Evolutionary conservation across 2,329 filamentous ascomycete genomes (phyloP).

Genomic region (Ramichloridium luteum): DNA sequence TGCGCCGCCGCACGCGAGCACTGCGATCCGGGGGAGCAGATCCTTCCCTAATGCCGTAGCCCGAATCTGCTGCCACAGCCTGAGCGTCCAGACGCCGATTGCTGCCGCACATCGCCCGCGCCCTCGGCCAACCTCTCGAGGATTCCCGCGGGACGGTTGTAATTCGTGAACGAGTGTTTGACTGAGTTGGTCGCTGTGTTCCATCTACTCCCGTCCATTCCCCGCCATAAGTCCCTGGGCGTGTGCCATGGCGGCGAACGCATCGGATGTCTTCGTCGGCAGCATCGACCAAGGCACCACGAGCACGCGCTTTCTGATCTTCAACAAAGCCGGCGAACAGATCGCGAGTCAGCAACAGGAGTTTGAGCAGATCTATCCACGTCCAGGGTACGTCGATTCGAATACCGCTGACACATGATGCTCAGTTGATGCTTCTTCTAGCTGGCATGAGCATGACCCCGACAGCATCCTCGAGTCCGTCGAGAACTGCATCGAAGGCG

Average conservation of each 20-base stretch:
- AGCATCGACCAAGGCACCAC: slow-evolving; percentile 89
- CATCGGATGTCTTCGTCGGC: slow-evolving; percentile 56
- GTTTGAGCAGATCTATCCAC: slow-evolving; percentile 71
- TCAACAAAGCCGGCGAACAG: slow-evolving; percentile 65
- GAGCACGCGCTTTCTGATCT: slow-evolving; percentile 80
- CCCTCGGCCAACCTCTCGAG: no score
- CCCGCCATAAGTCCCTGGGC: no score
- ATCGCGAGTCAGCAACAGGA: slow-evolving; percentile 77
- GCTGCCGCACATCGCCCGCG: no score
- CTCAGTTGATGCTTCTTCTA: slow-evolving; percentile 25
- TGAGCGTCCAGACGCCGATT: no score
- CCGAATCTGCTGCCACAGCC: no score
- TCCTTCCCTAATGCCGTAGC: no score
- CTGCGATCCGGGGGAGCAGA: no score
- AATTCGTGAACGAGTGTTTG: no score
- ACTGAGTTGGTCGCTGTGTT: no score
- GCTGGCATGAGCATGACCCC: slow-evolving; percentile 85
- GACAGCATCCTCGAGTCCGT: slow-evolving; percentile 63
- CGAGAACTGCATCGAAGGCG: slow-evolving; percentile 66
- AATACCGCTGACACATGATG: background rate
- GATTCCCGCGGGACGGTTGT: no score
- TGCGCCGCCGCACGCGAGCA: no score
- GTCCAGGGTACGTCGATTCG: slow-evolving; percentile 57
- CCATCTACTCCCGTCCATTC: background rate
- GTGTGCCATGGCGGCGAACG: slow-evolving; percentile 15